These are phyloP conservation scores for Colletotrichum camelliae DNA, from an alignment of 2,329 filamentous ascomycete genomes.

Conservation along the genomic window DNA sequence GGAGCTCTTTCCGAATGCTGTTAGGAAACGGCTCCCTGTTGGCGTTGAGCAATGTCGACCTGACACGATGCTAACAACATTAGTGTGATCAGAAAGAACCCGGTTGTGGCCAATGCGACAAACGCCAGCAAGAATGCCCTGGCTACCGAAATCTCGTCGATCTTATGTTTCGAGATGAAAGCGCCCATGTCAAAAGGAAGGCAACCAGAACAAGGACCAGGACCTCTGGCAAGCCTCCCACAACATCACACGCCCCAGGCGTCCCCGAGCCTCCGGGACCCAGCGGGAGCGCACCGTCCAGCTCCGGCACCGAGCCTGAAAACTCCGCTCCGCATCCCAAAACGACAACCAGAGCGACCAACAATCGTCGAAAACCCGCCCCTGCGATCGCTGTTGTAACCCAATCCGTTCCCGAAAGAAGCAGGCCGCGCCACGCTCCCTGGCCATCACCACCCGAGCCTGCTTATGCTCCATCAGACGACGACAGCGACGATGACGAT, in stretches of 20 bases:
- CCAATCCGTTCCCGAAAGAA: neutral
- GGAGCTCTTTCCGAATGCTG: neutral
- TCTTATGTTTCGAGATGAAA: conserved; percentile 64
- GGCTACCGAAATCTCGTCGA: conserved; percentile 62
- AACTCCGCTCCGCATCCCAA: neutral
- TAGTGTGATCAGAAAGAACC: conserved; percentile 60
- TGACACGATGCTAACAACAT: neutral
- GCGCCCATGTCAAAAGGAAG: conserved; percentile 59
- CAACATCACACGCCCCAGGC: conserved; percentile 8
- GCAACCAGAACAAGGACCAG: conserved; percentile 42
- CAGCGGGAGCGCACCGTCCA: neutral
- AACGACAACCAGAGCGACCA: neutral
- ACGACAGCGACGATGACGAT: conserved; percentile 27
- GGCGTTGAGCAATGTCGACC: neutral
- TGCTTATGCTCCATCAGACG: neutral
- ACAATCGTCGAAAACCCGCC: neutral
- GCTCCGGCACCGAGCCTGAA: neutral
- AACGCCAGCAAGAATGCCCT: conserved; percentile 56
- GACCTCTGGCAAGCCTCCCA: conserved; percentile 26
- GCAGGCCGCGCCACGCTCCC: neutral
- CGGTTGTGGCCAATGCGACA: conserved; percentile 60
- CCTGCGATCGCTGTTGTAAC: conserved; percentile 22
- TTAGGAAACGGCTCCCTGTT: neutral
- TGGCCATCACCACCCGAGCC: neutral
- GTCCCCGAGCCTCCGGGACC: neutral